Evolutionary conservation across 371 early-diverging fungal species (phyloP).

Genomic region (Umbelopsis sp.): DNA sequence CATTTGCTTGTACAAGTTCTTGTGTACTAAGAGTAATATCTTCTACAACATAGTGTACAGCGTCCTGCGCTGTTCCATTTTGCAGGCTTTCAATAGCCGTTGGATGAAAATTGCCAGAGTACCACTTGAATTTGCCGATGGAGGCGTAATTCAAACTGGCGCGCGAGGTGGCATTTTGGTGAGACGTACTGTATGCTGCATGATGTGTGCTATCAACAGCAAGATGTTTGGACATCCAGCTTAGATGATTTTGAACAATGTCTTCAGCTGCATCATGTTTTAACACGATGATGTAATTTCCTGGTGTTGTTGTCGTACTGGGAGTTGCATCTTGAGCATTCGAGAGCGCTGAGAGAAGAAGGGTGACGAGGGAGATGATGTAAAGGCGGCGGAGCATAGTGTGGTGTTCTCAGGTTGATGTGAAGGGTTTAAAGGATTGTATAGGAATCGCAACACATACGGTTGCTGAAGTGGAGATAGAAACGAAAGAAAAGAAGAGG

Average conservation of each 20-base stretch:
- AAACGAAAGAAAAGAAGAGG: neutral
- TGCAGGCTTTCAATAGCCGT: constrained; percentile 28
- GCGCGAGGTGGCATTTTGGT: neutral
- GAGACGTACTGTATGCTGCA: neutral
- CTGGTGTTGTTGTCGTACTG: neutral
- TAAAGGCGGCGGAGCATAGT: neutral
- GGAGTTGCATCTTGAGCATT: neutral
- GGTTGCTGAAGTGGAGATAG: neutral
- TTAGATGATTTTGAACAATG: neutral
- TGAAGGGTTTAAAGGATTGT: neutral
- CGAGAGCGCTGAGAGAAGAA: neutral
- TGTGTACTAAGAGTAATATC: constrained; percentile 43
- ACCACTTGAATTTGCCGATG: constrained; percentile 50
- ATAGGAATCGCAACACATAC: neutral
- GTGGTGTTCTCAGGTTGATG: too few relatives aligned
- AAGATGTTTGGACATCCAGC: constrained; percentile 1
- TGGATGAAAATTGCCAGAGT: constrained; percentile 36
- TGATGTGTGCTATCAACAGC: neutral
- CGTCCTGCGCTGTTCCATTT: constrained; percentile 15
- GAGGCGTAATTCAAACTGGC: constrained; percentile 23
- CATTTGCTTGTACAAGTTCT: constrained; percentile 43
- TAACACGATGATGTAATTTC: constrained; percentile 21
- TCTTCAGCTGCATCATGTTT: constrained; percentile 21
- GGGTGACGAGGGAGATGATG: neutral
- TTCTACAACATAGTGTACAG: constrained; percentile 46